A percentile compares a stretch with the other conserved stretches of the same genome.
These are phyloP conservation scores for Gossypium arboreum DNA, from an alignment of 345 rosid species.

Conservation along the genomic window DNA sequence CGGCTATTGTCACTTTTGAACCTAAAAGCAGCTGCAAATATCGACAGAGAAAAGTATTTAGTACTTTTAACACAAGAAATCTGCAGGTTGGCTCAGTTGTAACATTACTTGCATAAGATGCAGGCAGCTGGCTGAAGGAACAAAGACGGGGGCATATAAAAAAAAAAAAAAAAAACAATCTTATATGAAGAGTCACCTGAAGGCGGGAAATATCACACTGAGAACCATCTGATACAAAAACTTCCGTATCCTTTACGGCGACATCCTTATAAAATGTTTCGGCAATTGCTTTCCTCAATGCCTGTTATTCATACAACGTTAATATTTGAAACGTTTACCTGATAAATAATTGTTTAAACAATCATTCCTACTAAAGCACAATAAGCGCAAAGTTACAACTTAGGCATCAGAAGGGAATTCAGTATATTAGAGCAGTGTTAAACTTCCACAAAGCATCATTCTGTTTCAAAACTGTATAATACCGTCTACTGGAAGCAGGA, in stretches of 20 bases:
- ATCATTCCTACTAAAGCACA: neutral
- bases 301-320: slow-evolving; percentile 20
- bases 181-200: slow-evolving; percentile 32
- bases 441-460: neutral
- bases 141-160: neutral
- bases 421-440: neutral
- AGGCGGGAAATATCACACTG: slow-evolving; percentile 65
- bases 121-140: neutral
- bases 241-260: slow-evolving; percentile 40
- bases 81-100: neutral
- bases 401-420: neutral
- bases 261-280: slow-evolving; percentile 46
- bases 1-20: slow-evolving; percentile 46
- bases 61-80: neutral
- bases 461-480: neutral
- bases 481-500: neutral
- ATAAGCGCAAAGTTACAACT: neutral
- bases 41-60: slow-evolving; percentile 15
- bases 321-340: neutral
- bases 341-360: neutral
- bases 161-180: neutral
- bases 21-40: slow-evolving; percentile 50
- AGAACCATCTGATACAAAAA: slow-evolving; percentile 66
- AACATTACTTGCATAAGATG: neutral
- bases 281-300: slow-evolving; percentile 47